phyloP scores from a whole-genome alignment of 192 early-diverging fungal genomes.

The Coemansia sp. region DNA sequence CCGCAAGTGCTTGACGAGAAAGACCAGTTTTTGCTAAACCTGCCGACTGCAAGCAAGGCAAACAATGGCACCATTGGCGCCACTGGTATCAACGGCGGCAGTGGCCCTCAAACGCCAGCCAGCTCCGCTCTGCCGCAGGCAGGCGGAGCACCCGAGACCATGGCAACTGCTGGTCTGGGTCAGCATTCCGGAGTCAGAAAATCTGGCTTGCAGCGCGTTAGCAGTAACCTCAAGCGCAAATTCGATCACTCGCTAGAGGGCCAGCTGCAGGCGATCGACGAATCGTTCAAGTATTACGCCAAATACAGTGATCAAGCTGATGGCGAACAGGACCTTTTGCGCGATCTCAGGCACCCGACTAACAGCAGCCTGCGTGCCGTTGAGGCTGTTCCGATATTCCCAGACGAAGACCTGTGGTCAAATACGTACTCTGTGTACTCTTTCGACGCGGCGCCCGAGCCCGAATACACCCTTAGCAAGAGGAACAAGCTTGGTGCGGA shows the following conservation, averaged over 20 bases:
- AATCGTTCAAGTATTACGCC: slow-evolving; percentile 42
- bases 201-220: slow-evolving; percentile 10
- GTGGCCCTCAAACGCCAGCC: slow-evolving; percentile 4
- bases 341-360: slow-evolving; percentile 43
- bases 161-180: not conserved
- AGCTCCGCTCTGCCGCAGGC: not conserved
- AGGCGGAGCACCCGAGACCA: not conserved
- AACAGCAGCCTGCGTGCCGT: slow-evolving; percentile 46
- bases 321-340: slow-evolving; percentile 35
- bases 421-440: slow-evolving; percentile 46
- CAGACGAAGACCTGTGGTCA: slow-evolving; percentile 41
- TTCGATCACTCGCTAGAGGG: slow-evolving; percentile 51
- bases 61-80: not conserved
- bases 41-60: slow-evolving; percentile 20
- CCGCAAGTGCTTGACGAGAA: slow-evolving; percentile 43
- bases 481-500: slow-evolving; percentile 1
- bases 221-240: slow-evolving; percentile 19
- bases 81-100: not conserved
- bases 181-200: not conserved
- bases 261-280: slow-evolving; percentile 52
- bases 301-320: slow-evolving; percentile 22
- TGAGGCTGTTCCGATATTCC: slow-evolving; percentile 43
- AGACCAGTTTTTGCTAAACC: slow-evolving; percentile 49
- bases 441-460: slow-evolving; percentile 44
- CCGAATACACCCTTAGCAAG: slow-evolving; percentile 22